Evolutionary conservation across 2,329 filamentous ascomycete genomes (phyloP), one percentile per base, ranked within the genome.

Genomic region (Periglandula ipomoeae): DNA sequence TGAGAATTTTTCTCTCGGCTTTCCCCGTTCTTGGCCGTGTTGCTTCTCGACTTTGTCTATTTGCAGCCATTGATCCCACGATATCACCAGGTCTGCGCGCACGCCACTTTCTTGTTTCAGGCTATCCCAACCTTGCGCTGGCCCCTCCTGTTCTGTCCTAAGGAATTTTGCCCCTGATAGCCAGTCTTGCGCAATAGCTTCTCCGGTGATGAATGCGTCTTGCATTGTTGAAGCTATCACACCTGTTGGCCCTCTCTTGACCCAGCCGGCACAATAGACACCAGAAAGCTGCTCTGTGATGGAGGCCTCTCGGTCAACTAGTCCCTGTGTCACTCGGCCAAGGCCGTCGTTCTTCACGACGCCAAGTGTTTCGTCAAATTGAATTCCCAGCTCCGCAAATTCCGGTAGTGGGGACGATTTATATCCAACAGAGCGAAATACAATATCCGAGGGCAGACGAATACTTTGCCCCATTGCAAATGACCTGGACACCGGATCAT

Each of bases 171-270:
- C 58, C 2, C 67, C 66, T 1, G 68, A 61, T 15, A 63, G 56
- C 85, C 89, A 91, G 61, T 98, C 93, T n/a, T 78, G 70, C 0
- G 79, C 79, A 53, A 98, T 86, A 3, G 85, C 81, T 61, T 96
- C 90, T 1, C 83, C 93, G 1, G 89, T 95, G 8, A 79, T 77
- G 59, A 97, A 98, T 0, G 93, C 91, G 64, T 98, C 93, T 51
- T 85, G 81, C 89, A 98, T 95, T 0, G 93, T 98, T 26, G 85
- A 89, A 1, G 91, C 91, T 63, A 98, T 98, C 3, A 97, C 90
- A 2, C 93, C 93, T 0, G 89, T 96, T 0, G 93, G 91, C 0
- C 93, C 93, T 32, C 85, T 80, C 70, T 97, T 97, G 9, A 96
- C 89, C 93, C 93, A 98, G 0, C 93, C 93, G 15, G 91, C 87